A percentile compares a stretch with the other conserved stretches of the same genome.
phyloP scores from a whole-genome alignment of 176 grass and related monocot species.

The Raddia distichophylla region DNA sequence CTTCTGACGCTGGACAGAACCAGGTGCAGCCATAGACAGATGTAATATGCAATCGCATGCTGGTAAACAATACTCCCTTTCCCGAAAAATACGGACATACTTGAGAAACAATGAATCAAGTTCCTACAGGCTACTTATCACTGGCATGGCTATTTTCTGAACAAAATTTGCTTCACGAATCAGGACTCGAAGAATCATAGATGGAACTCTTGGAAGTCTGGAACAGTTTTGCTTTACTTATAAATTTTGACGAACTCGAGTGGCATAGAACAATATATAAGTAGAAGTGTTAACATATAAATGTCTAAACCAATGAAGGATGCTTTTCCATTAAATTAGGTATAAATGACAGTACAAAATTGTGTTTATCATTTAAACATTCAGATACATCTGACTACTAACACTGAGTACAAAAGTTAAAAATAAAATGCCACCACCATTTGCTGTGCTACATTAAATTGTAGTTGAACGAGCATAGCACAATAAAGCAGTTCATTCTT shows the following conservation, averaged over 20 bases:
- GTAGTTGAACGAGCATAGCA: not conserved
- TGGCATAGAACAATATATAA: not conserved
- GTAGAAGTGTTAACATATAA: not conserved
- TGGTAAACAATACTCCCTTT: not conserved
- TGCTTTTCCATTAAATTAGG: not conserved
- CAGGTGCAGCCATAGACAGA: not conserved
- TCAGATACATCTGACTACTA: constrained; percentile 3
- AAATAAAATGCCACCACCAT: not conserved
- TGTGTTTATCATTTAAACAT: not conserved
- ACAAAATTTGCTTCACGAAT: not conserved
- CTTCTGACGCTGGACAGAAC: not conserved
- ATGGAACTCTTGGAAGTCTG: not conserved
- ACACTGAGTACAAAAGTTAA: constrained; percentile 23
- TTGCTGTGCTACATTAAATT: not conserved
- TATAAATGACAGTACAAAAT: not conserved
- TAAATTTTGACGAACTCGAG: not conserved
- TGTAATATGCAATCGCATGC: not conserved
- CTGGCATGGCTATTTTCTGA: not conserved
- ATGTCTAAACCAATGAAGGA: not conserved
- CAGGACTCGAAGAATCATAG: not conserved
- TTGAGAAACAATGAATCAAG: not conserved
- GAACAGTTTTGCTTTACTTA: not conserved
- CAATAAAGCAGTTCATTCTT: not conserved
- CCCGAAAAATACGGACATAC: not conserved
- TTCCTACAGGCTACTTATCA: no score